Evolutionary conservation across 2,329 filamentous ascomycete genomes (phyloP), one percentile per base, ranked within the genome.

Genomic region (Decorospora gaudefroyi): DNA sequence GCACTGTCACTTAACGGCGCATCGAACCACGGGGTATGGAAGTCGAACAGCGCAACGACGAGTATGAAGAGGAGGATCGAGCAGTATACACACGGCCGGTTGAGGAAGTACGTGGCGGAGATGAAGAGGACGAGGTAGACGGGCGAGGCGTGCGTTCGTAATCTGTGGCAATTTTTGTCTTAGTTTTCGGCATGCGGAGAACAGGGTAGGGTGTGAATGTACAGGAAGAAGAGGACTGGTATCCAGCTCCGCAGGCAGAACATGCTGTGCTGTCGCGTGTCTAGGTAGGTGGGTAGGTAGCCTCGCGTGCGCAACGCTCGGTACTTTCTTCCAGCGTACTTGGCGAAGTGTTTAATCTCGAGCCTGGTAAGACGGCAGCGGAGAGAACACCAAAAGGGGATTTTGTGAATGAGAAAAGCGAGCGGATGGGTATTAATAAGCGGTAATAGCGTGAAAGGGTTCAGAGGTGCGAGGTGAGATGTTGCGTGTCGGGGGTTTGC

Each of bases 11-110:
- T 29, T 25, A 72, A 57, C 53, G 88, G 81, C n/a, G 91, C 86
- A 59, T 91, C 84, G 72, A 97, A 97, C 92, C 91, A 97, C 74
- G 95, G 90, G 62, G 85, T 87, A 57, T 78, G 81, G 63, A 96
- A 87, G 75, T 97, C 92, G 77, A 97, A 93, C 75, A 97, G 93
- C 69, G 90, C 95, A 57, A 91, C 81, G 76, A 96, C 95, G 59
- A 99, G 89, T 61, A 97, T 90, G 55, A 96, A 81, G 34, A 99
- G 88, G 40, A 99, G 86, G 51, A 96, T 85, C 49, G 90, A 96
- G 81, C 93, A 99, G 80, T 99, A 99, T 61, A 96, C 86, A 76
- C 93, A 99, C 40, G 93, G 93, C 42, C 92, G 86, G 75, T 96
- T 95, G 62, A 99, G 85, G 74, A 95, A 88, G 78, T 96, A 97